A percentile compares a stretch with the other conserved stretches of the same genome.
phyloP scores from a whole-genome alignment of 768 basidiomycete genomes.

The Porpolomopsis calyptriformis region DNA sequence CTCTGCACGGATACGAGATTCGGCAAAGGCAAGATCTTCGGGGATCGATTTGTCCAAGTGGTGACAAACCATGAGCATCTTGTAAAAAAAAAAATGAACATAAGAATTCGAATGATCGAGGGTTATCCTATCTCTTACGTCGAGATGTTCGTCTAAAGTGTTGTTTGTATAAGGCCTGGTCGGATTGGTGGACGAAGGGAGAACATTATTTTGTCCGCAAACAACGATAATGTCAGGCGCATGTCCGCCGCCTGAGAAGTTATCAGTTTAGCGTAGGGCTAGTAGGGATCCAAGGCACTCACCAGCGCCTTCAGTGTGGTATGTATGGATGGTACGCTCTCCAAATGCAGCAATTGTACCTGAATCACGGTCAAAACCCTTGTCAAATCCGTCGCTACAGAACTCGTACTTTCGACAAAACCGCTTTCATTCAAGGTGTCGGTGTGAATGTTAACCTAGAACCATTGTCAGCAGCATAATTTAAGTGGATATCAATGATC shows the following conservation, averaged over 20 bases:
- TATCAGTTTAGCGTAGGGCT: neutral
- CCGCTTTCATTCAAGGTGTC: constrained; percentile 97
- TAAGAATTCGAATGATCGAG: neutral
- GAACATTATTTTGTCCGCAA: constrained; percentile 76
- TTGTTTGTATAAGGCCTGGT: constrained; percentile 87
- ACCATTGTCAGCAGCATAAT: neutral
- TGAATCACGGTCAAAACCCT: constrained; percentile 20
- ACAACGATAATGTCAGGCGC: constrained; percentile 99
- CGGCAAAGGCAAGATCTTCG: constrained; percentile 92
- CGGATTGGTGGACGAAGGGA: constrained; percentile 95
- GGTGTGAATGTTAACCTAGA: constrained; percentile 84
- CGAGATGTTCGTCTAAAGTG: constrained; percentile 93
- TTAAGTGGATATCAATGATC: neutral
- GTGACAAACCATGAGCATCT: constrained; percentile 99
- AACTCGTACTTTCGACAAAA: constrained; percentile 78
- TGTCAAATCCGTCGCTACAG: neutral
- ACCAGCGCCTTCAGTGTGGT: constrained; percentile 95
- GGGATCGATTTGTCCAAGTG: constrained; percentile 86
- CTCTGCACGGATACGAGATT: constrained; percentile 92
- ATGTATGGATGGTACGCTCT: constrained; percentile 88
- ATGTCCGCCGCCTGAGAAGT: constrained; percentile 68
- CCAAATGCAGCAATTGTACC: constrained; percentile 87
- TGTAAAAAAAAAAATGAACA: neutral
- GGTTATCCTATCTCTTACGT: constrained; percentile 43
- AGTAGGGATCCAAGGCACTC: constrained; percentile 2